phyloP scores from a whole-genome alignment of 2,329 filamentous ascomycete genomes.

The Phyllosticta citribraziliensis region DNA sequence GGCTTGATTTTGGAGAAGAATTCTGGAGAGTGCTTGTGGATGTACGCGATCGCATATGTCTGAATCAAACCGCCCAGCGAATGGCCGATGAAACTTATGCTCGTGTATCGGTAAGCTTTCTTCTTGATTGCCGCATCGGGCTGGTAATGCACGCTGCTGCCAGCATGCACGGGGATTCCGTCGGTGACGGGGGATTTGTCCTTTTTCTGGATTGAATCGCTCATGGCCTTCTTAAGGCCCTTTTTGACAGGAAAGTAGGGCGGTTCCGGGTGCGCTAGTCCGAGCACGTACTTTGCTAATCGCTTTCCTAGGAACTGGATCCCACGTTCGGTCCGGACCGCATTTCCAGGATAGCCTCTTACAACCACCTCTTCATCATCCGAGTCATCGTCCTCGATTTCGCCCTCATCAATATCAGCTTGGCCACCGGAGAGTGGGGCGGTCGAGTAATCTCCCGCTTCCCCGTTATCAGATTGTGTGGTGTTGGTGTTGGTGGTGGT shows the following conservation, averaged over 20 bases:
- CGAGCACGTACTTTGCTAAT: conserved; percentile 79
- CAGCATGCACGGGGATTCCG: conserved; percentile 45
- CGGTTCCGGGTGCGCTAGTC: conserved; percentile 88
- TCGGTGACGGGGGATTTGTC: conserved; percentile 33
- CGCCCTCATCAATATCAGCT: conserved; percentile 33
- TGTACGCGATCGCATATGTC: conserved; percentile 91
- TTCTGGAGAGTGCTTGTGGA: conserved; percentile 85
- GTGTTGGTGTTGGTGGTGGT: conserved; percentile 12
- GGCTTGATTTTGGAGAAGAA: conserved; percentile 84
- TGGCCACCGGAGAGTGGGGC: conserved; percentile 42
- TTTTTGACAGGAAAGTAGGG: conserved; percentile 65
- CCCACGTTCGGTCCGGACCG: conserved; percentile 80
- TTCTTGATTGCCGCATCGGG: conserved; percentile 34
- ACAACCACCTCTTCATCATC: conserved; percentile 82
- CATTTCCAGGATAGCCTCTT: conserved; percentile 81
- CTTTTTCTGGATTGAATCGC: conserved; percentile 35
- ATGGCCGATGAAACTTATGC: conserved; percentile 90
- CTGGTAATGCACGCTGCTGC: conserved; percentile 50
- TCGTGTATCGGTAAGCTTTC: conserved; percentile 72
- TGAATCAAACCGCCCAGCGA: conserved; percentile 85
- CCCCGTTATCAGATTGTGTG: neutral
- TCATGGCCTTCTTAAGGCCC: conserved; percentile 39
- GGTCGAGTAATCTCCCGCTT: conserved; percentile 22
- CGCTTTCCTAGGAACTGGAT: conserved; percentile 97
- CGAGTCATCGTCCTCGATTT: conserved; percentile 44